Evolutionary conservation across 805 yeast species (phyloP), one percentile per base, ranked within the genome.

Genomic region (Vanderwaltozyma tropicalis): DNA sequence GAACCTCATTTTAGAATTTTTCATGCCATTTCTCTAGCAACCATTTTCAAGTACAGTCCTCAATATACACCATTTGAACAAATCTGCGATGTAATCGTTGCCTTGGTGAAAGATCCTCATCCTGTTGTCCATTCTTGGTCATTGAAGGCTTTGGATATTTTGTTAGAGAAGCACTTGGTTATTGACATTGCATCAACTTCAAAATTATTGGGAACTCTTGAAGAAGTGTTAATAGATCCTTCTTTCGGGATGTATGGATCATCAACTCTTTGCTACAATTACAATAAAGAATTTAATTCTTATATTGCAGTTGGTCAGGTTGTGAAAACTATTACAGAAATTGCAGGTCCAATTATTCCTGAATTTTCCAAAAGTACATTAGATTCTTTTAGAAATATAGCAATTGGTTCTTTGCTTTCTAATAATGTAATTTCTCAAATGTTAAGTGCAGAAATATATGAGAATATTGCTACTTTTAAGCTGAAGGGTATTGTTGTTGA

Each of bases 111-210:
- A 16, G 97, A 89, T 57, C 88, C 95, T 0, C 89, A 88, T 53
- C 95, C 96, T 0, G 63, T 74, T 1, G 87, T 92, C 14, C 88
- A 84, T 53, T 69, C 74, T 38, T 80, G 87, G 69, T 68, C 89
- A 1, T 55, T 87, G 47, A 71, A 71, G 33, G 72, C 92, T 0
- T 53, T 81, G 31, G 58, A 72, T 2, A 60, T 71, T 1, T 55
- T 82, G 11, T 63, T 87, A 22, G 76, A 74, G 28, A 73, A 71
- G 25, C 76, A 78, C 35, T 62, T 69, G 8, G 49, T 72, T 9
- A 67, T 73, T 18, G 72, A 69, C 38, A 49, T 63, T 2, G 43
- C 53, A 5, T 60, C 68, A 12, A 66, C 78, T 1, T 55, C 71
- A 2, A 64, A 64, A 14, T 49, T 78, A 0, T 41, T 81, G 4